Base-by-base conservation (phyloP, 768 basidiomycete genomes). In the Termitomyces sp. region DNA sequence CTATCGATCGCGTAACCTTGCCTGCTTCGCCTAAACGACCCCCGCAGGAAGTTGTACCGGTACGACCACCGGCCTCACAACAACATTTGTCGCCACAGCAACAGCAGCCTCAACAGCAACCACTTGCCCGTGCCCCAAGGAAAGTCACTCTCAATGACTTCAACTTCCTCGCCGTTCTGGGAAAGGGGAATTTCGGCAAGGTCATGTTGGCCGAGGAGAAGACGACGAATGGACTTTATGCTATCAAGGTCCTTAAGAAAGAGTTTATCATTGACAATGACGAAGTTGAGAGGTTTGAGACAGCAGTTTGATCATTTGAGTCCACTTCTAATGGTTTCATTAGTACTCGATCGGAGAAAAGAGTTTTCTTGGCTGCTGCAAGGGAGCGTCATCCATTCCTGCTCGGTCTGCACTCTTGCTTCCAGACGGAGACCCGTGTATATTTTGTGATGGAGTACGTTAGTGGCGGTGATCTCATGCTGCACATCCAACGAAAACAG, bases 401-500 rank as follows among this genome's bases (percentile, higher is more conserved):
- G 42, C 87, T 99, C 61, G 92, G 90, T 13, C 79, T 99, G 41
- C 97, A 98, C 69, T 98, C 96, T 16, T 98, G 97, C 78, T 99
- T 99, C 86, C 97, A 99, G 75, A 98, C 97, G 4, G 97, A 98
- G 73, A 98, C 97, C 4, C 89, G 97, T 22, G 89, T 99, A 52
- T 99, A 99, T 78, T 98, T 99, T 69, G 97, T 98, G 64, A 98
- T 99, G 97, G 97, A 98, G 75, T 99, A 98, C 73, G 90, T 99
- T 61, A 94, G 93, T 67, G 97, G 97, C 59, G 97, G 97, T 64
- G 97, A 99, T 77, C 82, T 99, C 59, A 98, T 99, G 97, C 79
- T 98, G 63, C 97, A 99, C 72, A 98, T 99, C 66, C 97, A 99
- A 70, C 87, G 96, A 69, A 95, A 96, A 74, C 97, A 99, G 67